Base-by-base conservation (phyloP, 2,329 filamentous ascomycete genomes). In the Truncatella angustata region DNA sequence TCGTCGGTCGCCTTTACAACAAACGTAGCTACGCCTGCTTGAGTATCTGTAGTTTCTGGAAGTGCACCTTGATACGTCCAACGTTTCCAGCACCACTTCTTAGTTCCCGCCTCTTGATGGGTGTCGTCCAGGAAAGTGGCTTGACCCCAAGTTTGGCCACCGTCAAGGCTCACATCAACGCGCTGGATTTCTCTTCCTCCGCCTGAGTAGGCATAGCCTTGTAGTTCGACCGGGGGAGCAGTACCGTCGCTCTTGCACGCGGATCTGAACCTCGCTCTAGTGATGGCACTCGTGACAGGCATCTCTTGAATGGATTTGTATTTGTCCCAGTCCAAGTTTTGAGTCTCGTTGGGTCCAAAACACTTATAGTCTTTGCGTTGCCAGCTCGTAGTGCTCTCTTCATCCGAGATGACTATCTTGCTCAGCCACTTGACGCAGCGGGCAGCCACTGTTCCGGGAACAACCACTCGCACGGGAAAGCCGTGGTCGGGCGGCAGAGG, bases 341-440 rank as follows among this genome's bases (percentile, higher is more conserved):
- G 71, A 11, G 73, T 70, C 63, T 84, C 76, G 60, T 86, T 86
- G 3, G 85, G 84, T 0, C 84, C 82, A 54, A 88, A 87, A 60
- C 79, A 82, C 64, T 88, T 88, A 68, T 88, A 88, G 63, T 88
- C 85, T 16, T 79, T 75, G 20, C 81, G 75, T 62, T 88, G 84
- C 84, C 84, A 86, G 61, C 86, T 79, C 39, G 78, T 84, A 3
- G 76, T 68, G 58, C 82, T 85, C 65, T 89, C 86, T 56, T 88
- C 85, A 51, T 84, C 82, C 35, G 82, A 81, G 2, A 88, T 72
- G 0, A 80, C 76, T 50, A 89, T 83, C 40, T 79, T 79, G 55
- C 76, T 82, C 2, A 89, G 70, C 86, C 85, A 89, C 62, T 89
- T 89, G 57, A 87, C 85, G 5, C 80, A 84, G 2, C 85, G 76